These are phyloP conservation scores for Apiotrichum porosum DNA, from an alignment of 1,284 basidiomycete species.

Conservation along the genomic window DNA sequence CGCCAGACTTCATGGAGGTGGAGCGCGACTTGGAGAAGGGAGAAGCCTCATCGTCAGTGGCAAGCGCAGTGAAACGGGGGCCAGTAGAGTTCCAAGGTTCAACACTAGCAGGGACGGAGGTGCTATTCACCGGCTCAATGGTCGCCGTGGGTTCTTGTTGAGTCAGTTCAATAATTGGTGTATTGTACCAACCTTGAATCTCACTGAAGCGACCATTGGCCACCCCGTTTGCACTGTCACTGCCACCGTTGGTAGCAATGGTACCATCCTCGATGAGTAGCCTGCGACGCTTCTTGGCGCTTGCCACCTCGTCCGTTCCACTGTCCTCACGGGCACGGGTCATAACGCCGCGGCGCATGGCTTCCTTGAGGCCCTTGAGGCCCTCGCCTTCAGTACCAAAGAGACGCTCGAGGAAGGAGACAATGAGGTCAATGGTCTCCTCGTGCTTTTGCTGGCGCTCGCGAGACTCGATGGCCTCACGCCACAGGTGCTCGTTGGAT, in stretches of 20 bases:
- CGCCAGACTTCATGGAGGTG: constrained; percentile 9
- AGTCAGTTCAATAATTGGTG: not conserved
- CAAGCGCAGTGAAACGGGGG: constrained; percentile 35
- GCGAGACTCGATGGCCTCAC: constrained; percentile 75
- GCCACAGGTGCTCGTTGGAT: constrained; percentile 86
- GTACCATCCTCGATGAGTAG: constrained; percentile 42
- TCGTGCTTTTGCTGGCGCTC: constrained; percentile 84
- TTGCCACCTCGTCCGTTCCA: constrained; percentile 16
- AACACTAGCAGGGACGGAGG: constrained; percentile 6
- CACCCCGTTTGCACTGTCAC: not conserved
- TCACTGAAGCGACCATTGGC: constrained; percentile 29
- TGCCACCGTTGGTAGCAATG: too few relatives aligned
- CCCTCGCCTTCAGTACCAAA: constrained; percentile 61
- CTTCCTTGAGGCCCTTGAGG: constrained; percentile 42
- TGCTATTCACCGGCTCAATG: constrained; percentile 10
- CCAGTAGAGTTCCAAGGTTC: constrained; percentile 22
- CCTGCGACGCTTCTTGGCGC: constrained; percentile 34
- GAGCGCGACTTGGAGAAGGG: constrained; percentile 13
- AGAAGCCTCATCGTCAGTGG: constrained; percentile 33
- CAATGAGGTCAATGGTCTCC: constrained; percentile 93
- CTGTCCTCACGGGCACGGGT: constrained; percentile 28
- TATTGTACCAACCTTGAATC: constrained; percentile 30
- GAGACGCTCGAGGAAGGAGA: constrained; percentile 88
- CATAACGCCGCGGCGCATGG: constrained; percentile 32
- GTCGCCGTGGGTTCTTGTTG: constrained; percentile 3